phyloP scores from a whole-genome alignment of 345 rosid genomes.

The Eucalyptus tenuipes region DNA sequence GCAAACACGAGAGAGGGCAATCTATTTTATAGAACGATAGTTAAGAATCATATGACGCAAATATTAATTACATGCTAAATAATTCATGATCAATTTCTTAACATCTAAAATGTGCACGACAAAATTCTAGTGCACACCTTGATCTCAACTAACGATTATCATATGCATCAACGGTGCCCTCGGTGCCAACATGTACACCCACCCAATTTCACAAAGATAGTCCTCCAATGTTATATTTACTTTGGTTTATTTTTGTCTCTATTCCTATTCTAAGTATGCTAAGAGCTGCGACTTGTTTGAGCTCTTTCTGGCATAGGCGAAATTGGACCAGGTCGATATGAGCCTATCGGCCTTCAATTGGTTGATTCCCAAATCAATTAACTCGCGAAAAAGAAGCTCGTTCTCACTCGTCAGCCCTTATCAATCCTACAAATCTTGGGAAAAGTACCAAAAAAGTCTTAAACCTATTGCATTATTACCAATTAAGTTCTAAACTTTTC shows the following conservation, averaged over 20 bases:
- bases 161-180: rapidly evolving
- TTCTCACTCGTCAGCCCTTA: background rate
- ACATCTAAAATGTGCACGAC: background rate
- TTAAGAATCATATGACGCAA: rapidly evolving
- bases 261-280: background rate
- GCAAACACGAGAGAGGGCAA: rapidly evolving
- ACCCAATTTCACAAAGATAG: background rate
- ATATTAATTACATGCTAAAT: background rate
- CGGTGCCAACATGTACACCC: background rate
- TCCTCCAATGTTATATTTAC: background rate
- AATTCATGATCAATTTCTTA: background rate
- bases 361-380: background rate
- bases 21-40: background rate
- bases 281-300: background rate
- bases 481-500: no score
- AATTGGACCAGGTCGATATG: background rate
- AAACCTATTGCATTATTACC: no score
- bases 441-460: no score
- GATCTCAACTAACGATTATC: background rate
- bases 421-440: no score
- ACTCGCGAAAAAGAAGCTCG: background rate
- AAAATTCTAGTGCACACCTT: background rate
- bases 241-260: background rate
- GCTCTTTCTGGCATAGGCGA: background rate
- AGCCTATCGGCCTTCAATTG: background rate